phyloP scores from a whole-genome alignment of 2,329 filamentous ascomycete genomes.

The Talaromyces islandicus region DNA sequence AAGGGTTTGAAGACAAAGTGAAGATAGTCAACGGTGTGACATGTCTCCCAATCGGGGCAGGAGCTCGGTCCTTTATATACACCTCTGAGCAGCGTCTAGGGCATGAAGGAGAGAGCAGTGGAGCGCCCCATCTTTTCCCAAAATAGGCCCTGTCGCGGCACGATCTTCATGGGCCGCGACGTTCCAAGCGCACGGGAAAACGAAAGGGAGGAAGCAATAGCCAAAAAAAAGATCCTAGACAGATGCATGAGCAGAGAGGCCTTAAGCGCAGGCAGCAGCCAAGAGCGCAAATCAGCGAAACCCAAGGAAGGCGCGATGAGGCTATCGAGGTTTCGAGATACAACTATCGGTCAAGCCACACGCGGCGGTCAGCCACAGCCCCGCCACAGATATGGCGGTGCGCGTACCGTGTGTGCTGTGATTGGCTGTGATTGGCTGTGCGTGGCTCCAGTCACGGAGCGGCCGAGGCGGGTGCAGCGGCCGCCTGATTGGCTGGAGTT shows the following conservation, averaged over 20 bases:
- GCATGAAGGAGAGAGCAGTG: not conserved
- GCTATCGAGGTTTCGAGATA: slow-evolving; percentile 14
- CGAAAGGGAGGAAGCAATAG: not conserved
- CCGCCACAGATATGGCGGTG: slow-evolving; percentile 12
- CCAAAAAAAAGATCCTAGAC: no score
- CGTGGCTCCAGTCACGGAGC: slow-evolving; percentile 2
- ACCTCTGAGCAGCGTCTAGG: not conserved
- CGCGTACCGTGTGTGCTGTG: not conserved
- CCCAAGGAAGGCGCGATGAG: not conserved
- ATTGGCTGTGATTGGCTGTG: slow-evolving; percentile 6
- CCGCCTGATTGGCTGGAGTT: not conserved
- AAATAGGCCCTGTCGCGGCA: not conserved
- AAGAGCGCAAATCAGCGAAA: not conserved
- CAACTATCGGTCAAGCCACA: slow-evolving; percentile 13
- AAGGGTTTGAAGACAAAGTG: not conserved
- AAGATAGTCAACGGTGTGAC: not conserved
- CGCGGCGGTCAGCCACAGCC: slow-evolving; percentile 7
- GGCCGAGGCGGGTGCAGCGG: slow-evolving; percentile 4
- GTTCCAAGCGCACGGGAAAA: not conserved
- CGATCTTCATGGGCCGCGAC: not conserved
- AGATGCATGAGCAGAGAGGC: not conserved
- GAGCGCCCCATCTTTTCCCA: not conserved
- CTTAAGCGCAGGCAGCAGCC: not conserved
- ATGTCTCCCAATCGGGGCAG: not conserved
- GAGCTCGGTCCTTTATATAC: slow-evolving; percentile 8